Base-by-base conservation (phyloP, 176 grass and related monocot genomes). In the Dendrocalamus sinicus region DNA sequence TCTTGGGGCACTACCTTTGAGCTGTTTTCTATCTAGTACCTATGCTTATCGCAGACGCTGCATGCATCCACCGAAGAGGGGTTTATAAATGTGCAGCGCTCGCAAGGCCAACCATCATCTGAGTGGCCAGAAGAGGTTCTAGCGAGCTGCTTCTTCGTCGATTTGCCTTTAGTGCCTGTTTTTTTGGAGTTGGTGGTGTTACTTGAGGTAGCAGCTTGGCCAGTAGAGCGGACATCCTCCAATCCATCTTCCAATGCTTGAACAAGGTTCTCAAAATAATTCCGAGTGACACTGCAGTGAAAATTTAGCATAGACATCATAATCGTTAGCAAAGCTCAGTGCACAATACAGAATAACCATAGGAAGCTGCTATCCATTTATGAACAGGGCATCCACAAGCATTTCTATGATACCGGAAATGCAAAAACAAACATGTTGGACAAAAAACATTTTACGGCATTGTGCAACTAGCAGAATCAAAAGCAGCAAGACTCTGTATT, bases 221-320 rank as follows among this genome's bases (percentile, higher is more conserved):
- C 61, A 16, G 91, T 82, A 54, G 52, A 68, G 0, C n/a, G 58
- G 44, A 98, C 91, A 71, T 98, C 96, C 81, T 94, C 86, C 86
- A 98, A 44, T 22, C 96, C 96, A 75, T 55, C 91, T 68, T 95
- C 96, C 14, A 98, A 83, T 79, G 91, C 96, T 89, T 81, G 83
- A 43, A 98, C 96, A 81, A 98, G 93, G 77, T 98, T 95, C 88
- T 98, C 93, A 85, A 98, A 98, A 70, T 95, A 98, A 75, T 89
- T 94, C 58, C 86, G 80, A 22, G 96, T 98, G 32, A 98, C 90
- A 26, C 96, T 98, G 88, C 82, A 43, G 26, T 20, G 13, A 45
- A 92, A 53, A 17, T 32, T 68, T 58, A 80, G 61, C 30, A 75
- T 37, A 79, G 52, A 82, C 52, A 53, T 28, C 55, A 57, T 2